phyloP scores from a whole-genome alignment of 257 asterid genomes.

The Capsicum chinense region DNA sequence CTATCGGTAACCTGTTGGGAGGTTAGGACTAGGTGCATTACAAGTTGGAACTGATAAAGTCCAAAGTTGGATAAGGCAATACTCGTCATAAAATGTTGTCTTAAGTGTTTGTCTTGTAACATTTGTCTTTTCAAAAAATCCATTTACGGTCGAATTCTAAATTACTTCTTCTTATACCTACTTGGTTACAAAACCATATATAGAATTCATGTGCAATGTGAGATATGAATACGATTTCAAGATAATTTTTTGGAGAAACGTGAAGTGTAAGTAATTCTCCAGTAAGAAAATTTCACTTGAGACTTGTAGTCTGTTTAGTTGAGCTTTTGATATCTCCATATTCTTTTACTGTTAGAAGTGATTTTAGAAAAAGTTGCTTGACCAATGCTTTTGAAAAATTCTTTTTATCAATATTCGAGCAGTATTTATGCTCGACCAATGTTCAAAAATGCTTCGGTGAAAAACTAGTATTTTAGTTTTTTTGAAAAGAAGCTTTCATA shows the following conservation, averaged over 20 bases:
- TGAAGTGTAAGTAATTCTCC: not conserved
- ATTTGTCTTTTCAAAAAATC: not conserved
- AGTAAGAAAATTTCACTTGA: too few relatives aligned
- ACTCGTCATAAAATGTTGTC: constrained; percentile 18
- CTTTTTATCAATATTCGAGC: too few relatives aligned
- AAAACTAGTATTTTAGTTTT: too few relatives aligned
- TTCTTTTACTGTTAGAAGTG: too few relatives aligned
- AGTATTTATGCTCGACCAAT: too few relatives aligned
- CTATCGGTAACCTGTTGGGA: not conserved
- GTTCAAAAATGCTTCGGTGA: too few relatives aligned
- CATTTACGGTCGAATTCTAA: not conserved
- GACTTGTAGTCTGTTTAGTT: too few relatives aligned
- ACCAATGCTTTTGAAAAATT: too few relatives aligned
- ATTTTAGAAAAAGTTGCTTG: too few relatives aligned
- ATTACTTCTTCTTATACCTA: not conserved
- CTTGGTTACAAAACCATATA: not conserved
- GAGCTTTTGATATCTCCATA: too few relatives aligned
- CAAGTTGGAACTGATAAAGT: not conserved
- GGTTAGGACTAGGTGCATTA: not conserved
- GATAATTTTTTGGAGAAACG: not conserved
- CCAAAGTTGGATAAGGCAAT: not conserved
- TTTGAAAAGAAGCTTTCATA: too few relatives aligned
- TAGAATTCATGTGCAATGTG: not conserved
- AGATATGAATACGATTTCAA: not conserved
- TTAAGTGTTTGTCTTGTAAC: constrained; percentile 22